A percentile compares a stretch with the other conserved stretches of the same genome.
Conservation (phyloP, 192 early-diverging fungal species). For the Backusella tuberculispora region DNA sequence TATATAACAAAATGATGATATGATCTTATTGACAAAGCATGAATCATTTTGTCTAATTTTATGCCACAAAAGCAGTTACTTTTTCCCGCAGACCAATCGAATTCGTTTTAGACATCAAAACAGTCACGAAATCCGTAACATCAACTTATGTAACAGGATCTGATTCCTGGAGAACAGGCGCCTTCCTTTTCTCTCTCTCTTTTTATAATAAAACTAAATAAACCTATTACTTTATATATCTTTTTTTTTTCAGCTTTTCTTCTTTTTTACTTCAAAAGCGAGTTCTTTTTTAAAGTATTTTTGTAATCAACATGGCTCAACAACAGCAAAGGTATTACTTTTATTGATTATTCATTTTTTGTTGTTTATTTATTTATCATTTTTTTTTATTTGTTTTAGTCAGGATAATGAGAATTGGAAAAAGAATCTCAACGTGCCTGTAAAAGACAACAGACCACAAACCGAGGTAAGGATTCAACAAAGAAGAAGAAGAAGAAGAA, state of each 20-base stretch:
- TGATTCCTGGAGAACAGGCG: background rate
- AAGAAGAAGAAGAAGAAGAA: background rate
- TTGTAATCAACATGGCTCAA: constrained; percentile 4
- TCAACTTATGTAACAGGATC: background rate
- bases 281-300: background rate
- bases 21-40: too few species aligned
- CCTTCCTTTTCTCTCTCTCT: background rate
- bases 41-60: too few species aligned
- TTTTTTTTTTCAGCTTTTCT: background rate
- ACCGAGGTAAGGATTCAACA: constrained; percentile 63
- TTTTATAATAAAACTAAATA: background rate
- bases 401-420: constrained; percentile 79
- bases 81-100: background rate
- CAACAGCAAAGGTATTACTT: background rate
- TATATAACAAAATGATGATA: too few species aligned
- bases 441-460: constrained; percentile 88
- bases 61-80: background rate
- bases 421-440: constrained; percentile 73
- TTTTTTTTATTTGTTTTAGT: constrained; percentile 33
- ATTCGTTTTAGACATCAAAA: background rate
- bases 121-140: constrained; percentile 3
- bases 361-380: background rate
- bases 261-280: background rate
- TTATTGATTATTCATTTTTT: background rate
- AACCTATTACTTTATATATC: background rate